These are phyloP conservation scores for Saccharomyces jurei DNA, from an alignment of 805 yeast species.

Conservation along the genomic window DNA sequence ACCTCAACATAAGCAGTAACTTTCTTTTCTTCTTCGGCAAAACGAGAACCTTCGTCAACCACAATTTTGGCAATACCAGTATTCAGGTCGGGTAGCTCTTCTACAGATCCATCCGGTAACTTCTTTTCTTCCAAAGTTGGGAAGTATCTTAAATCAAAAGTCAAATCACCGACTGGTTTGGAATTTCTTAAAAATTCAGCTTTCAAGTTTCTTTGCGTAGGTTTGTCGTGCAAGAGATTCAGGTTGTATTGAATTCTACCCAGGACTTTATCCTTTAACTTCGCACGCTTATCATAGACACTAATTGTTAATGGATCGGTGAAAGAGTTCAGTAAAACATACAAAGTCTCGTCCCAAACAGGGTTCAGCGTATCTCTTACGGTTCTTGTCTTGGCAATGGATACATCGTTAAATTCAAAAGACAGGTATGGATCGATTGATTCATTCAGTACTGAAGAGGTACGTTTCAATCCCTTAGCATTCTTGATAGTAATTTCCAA, in stretches of 20 bases:
- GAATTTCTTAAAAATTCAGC: constrained; percentile 70
- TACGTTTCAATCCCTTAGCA: constrained; percentile 63
- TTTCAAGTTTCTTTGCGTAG: constrained; percentile 40
- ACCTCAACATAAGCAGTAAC: constrained; percentile 65
- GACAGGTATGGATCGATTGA: constrained; percentile 87
- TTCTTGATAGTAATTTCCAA: constrained; percentile 57
- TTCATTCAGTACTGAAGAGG: constrained; percentile 56
- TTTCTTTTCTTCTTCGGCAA: constrained; percentile 37
- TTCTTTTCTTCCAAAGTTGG: constrained; percentile 58
- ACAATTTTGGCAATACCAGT: constrained; percentile 71
- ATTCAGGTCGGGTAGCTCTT: constrained; percentile 85
- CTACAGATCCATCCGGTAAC: constrained; percentile 70
- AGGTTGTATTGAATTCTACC: constrained; percentile 73
- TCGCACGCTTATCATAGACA: constrained; percentile 66
- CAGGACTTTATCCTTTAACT: constrained; percentile 64
- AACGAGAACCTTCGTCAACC: constrained; percentile 37
- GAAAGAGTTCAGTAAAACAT: constrained; percentile 61
- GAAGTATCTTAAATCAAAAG: constrained; percentile 63
- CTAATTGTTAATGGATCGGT: constrained; percentile 75
- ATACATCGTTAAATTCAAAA: constrained; percentile 51
- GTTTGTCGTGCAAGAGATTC: constrained; percentile 50
- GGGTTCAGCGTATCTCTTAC: constrained; percentile 65
- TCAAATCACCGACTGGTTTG: constrained; percentile 69
- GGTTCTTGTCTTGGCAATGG: constrained; percentile 60
- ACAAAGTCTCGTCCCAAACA: constrained; percentile 73